phyloP scores from a whole-genome alignment of 768 basidiomycete species.

The Termitomyces heimii region DNA sequence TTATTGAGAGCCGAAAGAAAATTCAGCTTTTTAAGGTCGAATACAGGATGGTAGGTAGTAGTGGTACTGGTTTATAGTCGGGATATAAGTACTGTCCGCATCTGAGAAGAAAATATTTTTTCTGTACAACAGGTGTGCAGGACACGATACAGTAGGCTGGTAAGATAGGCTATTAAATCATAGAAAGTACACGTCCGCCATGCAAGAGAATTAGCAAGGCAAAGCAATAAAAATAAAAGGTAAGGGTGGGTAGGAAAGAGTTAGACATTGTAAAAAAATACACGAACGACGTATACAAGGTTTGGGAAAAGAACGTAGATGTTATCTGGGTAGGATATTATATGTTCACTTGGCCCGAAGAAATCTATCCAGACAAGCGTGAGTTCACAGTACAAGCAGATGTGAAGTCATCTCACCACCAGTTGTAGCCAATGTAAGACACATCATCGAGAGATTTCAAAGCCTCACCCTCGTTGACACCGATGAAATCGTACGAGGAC shows the following conservation, averaged over 20 bases:
- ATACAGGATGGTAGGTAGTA: slow-evolving; percentile 1
- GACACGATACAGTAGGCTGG: neutral
- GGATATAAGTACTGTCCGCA: slow-evolving; percentile 4
- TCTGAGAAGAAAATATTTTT: neutral
- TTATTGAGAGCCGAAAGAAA: neutral
- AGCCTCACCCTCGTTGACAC: slow-evolving; percentile 4
- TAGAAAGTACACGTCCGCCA: neutral
- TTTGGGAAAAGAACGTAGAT: neutral
- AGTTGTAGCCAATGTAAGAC: slow-evolving; percentile 3
- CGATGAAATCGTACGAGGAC: slow-evolving; percentile 6
- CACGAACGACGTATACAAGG: neutral
- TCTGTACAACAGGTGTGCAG: slow-evolving; percentile 1
- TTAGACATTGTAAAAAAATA: neutral
- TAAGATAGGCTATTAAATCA: neutral
- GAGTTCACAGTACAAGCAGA: neutral
- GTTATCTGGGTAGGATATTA: neutral
- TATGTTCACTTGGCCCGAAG: neutral
- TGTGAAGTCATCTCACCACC: neutral
- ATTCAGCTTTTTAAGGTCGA: neutral
- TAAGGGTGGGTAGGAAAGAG: neutral
- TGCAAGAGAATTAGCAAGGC: neutral
- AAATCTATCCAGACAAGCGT: neutral
- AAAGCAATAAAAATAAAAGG: slow-evolving; percentile 1
- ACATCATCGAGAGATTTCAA: slow-evolving; percentile 1
- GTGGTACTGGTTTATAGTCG: neutral